Percentiles rank a stretch among this genome's conserved stretches.
These are phyloP conservation scores for Diutina neorugosa DNA, from an alignment of 1,139 yeast genomes.

Conservation along the genomic window DNA sequence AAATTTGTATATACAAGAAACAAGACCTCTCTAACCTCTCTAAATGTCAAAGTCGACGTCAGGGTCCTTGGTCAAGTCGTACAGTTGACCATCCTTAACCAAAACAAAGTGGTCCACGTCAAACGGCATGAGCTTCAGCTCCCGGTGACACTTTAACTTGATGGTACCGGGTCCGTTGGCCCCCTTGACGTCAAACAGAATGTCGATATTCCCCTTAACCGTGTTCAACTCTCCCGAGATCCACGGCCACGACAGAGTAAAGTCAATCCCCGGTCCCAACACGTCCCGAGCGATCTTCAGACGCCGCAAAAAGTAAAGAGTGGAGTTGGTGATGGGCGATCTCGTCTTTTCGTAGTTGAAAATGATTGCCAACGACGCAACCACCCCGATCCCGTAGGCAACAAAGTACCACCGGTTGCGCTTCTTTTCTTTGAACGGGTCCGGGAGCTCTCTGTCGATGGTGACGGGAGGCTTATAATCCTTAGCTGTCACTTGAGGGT, in stretches of 20 bases:
- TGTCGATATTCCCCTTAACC: constrained; percentile 68
- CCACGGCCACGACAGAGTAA: constrained; percentile 74
- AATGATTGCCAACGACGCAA: constrained; percentile 53
- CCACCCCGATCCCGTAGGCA: constrained; percentile 53
- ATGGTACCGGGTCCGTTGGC: constrained; percentile 37
- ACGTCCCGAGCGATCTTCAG: constrained; percentile 51
- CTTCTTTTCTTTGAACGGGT: constrained; percentile 50
- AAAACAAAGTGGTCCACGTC: constrained; percentile 49
- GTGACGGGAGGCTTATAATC: constrained; percentile 14
- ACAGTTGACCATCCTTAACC: constrained; percentile 17
- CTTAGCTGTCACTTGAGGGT: not conserved
- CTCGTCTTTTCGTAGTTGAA: constrained; percentile 87
- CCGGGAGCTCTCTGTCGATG: constrained; percentile 59
- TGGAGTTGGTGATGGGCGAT: constrained; percentile 81
- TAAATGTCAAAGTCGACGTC: constrained; percentile 2
- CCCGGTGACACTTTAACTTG: constrained; percentile 48
- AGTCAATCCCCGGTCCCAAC: constrained; percentile 69
- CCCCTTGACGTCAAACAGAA: constrained; percentile 62
- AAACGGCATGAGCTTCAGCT: constrained; percentile 43
- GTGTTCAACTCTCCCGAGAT: constrained; percentile 76
- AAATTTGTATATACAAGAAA: not conserved
- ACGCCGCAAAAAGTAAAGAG: constrained; percentile 74
- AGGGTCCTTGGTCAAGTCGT: constrained; percentile 27
- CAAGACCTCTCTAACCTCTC: too few relatives aligned
- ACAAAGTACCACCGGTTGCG: constrained; percentile 42